Base-by-base conservation (phyloP, 371 early-diverging fungal species). In the Rhizopus arrhizus region DNA sequence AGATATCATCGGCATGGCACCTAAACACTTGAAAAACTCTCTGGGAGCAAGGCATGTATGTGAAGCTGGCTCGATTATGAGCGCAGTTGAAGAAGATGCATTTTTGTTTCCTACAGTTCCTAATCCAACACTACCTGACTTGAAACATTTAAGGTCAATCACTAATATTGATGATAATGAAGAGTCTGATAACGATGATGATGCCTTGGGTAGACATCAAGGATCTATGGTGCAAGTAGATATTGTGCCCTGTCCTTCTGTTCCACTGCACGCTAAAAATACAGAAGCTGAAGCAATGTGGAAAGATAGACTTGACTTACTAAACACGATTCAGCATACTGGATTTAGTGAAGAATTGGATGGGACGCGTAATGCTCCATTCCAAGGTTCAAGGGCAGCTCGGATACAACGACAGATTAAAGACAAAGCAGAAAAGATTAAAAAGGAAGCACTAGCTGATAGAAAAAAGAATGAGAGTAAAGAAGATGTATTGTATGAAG, bases 241-340 rank as follows among this genome's bases (percentile, higher is more conserved):
- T 22, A 60, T 65, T 7, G 12, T 65, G 36, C 65, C 65, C 3
- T 42, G 65, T 9, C 56, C 65, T 12, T 60, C 56, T 41, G 35
- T 31, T 5, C 12, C 57, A 15, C 31, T 31, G 7, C 52, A 57
- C 22, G 42, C 62, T 11, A 57, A 16, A 13, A 11, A n/a, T 22
- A 16, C 13, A 22, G 46, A 13, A n/a, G 47, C 47, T 31, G 56
- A 64, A 15, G 22, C 29, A 8, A 15, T 57, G n/a, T 62, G 58
- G 53, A 53, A 62, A 43, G 58, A 66, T 8, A 43, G 62, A 22
- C 28, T 66, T 6, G 55, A 54, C 13, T 11, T 66, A n/a, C 28
- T 61, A 2, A 46, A 58, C 7, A 54, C 32, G 11, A 49, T 66
- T 10, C 62, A 58, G 31, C 40, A 48, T 1, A 7, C 15, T 28